A percentile compares a stretch with the other conserved stretches of the same genome.
Conservation (phyloP, 2,329 filamentous ascomycete species). For the Talaromyces marneffei region DNA sequence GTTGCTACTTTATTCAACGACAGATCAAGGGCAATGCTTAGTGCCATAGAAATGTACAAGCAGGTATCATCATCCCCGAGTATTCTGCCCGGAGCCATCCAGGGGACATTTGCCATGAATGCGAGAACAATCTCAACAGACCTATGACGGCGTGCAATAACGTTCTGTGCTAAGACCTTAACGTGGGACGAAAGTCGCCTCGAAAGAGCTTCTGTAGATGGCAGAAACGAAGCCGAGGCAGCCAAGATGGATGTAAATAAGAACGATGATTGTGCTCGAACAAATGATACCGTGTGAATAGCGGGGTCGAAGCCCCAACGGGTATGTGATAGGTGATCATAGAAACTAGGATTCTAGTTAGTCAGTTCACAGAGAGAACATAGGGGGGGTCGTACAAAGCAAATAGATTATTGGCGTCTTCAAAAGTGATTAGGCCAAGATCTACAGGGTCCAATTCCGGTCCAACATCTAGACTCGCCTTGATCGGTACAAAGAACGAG, state of each 20-base stretch:
- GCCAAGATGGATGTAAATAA: slow-evolving; percentile 66
- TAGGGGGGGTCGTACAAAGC: slow-evolving; percentile 49
- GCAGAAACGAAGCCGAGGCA: slow-evolving; percentile 62
- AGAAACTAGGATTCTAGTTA: slow-evolving; percentile 48
- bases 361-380: background rate
- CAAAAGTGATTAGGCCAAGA: slow-evolving; percentile 60
- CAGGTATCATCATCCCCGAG: slow-evolving; percentile 63
- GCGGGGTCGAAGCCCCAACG: slow-evolving; percentile 66
- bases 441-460: slow-evolving; percentile 63
- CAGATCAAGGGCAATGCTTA: slow-evolving; percentile 63
- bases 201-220: slow-evolving; percentile 58
- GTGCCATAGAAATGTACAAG: slow-evolving; percentile 63
- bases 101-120: slow-evolving; percentile 70
- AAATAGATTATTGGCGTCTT: slow-evolving; percentile 61
- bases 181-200: slow-evolving; percentile 61
- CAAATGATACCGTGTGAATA: slow-evolving; percentile 60
- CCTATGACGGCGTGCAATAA: slow-evolving; percentile 57
- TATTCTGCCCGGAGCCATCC: slow-evolving; percentile 53
- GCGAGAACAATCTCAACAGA: slow-evolving; percentile 70
- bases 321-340: slow-evolving; percentile 64
- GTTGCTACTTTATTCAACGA: slow-evolving; percentile 65
- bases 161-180: slow-evolving; percentile 56
- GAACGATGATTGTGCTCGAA: slow-evolving; percentile 62
- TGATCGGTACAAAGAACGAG: slow-evolving; percentile 61
- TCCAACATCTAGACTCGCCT: slow-evolving; percentile 58